Base-by-base conservation (phyloP, 2,329 filamentous ascomycete species). In the Sarocladium kiliense region DNA sequence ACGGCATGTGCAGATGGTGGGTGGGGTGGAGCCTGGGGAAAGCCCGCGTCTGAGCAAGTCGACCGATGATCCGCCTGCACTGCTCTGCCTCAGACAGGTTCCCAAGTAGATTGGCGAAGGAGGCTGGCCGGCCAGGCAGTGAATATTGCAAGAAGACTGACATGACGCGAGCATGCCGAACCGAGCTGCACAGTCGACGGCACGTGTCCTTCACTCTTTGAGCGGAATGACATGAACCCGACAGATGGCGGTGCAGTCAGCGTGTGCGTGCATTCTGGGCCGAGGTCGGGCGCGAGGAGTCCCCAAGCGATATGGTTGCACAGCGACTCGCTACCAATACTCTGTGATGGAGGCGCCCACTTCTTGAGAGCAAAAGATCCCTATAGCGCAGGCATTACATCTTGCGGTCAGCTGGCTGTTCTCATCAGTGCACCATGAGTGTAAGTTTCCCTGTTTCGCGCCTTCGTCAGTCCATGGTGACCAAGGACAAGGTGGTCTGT, bases 121-220 rank as follows among this genome's bases (percentile, higher is more conserved):
- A 47, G 25, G 25, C n/a, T 47, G 23, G 25, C 23, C 9, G 23
- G 16, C 25, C 11, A 30, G n/a, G 44, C n/a, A 47, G 14, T 11
- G 14, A 18, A 12, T 47, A 3, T 21, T 25, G 41, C 7, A 47
- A 23, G 25, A 30, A 47, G 44, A 21, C n/a, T 30, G 25, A 16
- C 44, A 47, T 47, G 44, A 47, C 47, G 47, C n/a, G n/a, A 23
- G 47, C 47, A 51, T 51, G 27, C 47, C 47, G 47, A 51, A 51
- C 26, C 47, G 47, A 36, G 30, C 47, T 51, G 47, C 30, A 51
- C 19, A 18, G 11, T 12, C 19, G 18, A 51, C 30, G 25, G 47
- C 47, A 51, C 47, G 47, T 51, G 47, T 19, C 12, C 47, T 51
- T 32, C 25, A 51, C 3, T 21, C n/a, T 23, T 18, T 11, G 12